These are phyloP conservation scores for Hortaea werneckii DNA, from an alignment of 2,329 filamentous ascomycete species.

Conservation along the genomic window DNA sequence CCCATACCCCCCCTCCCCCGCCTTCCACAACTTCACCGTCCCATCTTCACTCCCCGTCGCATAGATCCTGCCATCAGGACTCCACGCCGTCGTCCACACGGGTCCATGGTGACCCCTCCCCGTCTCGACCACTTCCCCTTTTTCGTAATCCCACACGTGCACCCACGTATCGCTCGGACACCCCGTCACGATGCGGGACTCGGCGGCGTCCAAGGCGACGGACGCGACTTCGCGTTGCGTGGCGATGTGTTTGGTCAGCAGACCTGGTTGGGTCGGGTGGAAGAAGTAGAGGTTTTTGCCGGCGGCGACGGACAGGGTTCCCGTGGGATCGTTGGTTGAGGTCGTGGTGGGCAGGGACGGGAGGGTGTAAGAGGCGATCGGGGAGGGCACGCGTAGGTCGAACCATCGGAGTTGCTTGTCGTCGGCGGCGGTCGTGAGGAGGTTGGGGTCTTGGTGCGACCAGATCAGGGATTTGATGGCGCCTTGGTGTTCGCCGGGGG, in stretches of 20 bases:
- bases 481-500: slow-evolving; percentile 68
- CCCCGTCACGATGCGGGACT: slow-evolving; percentile 77
- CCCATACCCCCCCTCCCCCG: slow-evolving; percentile 54
- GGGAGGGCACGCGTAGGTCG: slow-evolving; percentile 66
- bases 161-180: slow-evolving; percentile 93
- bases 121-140: slow-evolving; percentile 73
- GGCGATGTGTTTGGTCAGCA: slow-evolving; percentile 65
- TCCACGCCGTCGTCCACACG: slow-evolving; percentile 92
- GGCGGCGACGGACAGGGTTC: slow-evolving; percentile 80
- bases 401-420: slow-evolving; percentile 94
- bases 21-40: slow-evolving; percentile 86
- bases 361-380: slow-evolving; percentile 66
- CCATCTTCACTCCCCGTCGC: slow-evolving; percentile 95
- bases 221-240: slow-evolving; percentile 81
- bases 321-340: slow-evolving; percentile 48
- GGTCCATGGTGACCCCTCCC: slow-evolving; percentile 96
- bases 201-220: slow-evolving; percentile 74
- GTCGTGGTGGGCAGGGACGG: slow-evolving; percentile 73
- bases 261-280: slow-evolving; percentile 60
- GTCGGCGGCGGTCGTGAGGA: slow-evolving; percentile 79
- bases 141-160: slow-evolving; percentile 83
- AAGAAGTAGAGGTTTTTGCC: slow-evolving; percentile 92
- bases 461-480: slow-evolving; percentile 96
- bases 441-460: slow-evolving; percentile 61
- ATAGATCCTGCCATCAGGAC: slow-evolving; percentile 90